Evolutionary conservation across 768 basidiomycete genomes (phyloP), one percentile per base, ranked within the genome.

Genomic region (Strobilomyces dryophilus): DNA sequence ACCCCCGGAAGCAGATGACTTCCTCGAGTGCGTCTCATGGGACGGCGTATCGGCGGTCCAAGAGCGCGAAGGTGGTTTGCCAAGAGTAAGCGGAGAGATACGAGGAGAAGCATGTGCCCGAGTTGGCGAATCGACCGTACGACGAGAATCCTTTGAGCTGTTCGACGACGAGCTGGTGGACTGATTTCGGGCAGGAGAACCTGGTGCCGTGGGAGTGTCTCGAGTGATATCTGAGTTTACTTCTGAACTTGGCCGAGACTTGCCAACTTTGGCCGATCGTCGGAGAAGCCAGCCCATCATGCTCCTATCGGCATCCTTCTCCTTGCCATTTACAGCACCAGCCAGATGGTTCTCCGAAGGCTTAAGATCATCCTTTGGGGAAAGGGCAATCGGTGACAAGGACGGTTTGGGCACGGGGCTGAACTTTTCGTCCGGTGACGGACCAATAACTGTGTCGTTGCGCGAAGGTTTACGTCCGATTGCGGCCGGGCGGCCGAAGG

Each of bases 271-370:
- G 47, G 61, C 37, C 11, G 68, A 63, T 41, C 57, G 59, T 44
- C 62, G 52, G 45, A 66, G 72, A 42, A 71, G 56, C 72, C 72
- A 70, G 8, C 55, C 37, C 53, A 62, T 61, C 52, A 60, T 36
- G 58, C 77, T 77, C 51, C 73, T 73, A 40, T 73, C 76, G 60
- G 73, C 58, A 59, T 78, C 74, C 74, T 62, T 73, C 49, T 64
- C 67, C 49, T 61, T 66, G 31, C 50, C 64, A 54, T 51, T 55
- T 36, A 52, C 45, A 43, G 71, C 62, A 56, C 70, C 63, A 56
- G 68, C 60, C 32, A 67, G 60, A 56, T 74, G 57, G 32, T 60
- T 56, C 0, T 68, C 65, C 41, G 71, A 62, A 45, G 68, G 55
- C 7, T 56, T 60, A 2, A 46, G 50, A 3, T 64, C 63, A 18